Evolutionary conservation across 1,284 basidiomycete species (phyloP).

Genomic region (Inonotus obliquus): DNA sequence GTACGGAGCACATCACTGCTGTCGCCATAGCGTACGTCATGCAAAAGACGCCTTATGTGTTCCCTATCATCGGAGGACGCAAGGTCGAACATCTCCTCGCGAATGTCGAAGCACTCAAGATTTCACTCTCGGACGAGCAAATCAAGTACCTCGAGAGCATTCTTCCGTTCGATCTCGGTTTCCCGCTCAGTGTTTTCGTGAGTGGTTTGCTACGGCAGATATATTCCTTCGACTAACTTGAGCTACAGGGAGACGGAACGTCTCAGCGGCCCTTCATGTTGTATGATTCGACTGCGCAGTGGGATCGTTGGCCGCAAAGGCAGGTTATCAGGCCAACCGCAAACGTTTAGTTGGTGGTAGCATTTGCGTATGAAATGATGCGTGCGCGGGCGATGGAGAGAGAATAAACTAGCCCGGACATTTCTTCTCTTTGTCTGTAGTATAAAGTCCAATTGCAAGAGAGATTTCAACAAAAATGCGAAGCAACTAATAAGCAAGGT

Average conservation of each 20-base stretch:
- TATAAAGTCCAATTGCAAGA: no score
- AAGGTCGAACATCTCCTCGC: constrained; percentile 26
- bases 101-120: constrained; percentile 26
- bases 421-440: no score
- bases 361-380: no score
- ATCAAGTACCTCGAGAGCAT: constrained; percentile 23
- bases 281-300: neutral
- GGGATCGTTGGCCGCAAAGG: constrained; percentile 1
- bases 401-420: no score
- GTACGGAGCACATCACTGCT: constrained; percentile 19
- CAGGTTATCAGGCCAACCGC: constrained; percentile 1
- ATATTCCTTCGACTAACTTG: neutral
- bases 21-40: constrained; percentile 46
- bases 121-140: constrained; percentile 25
- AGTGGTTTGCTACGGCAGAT: constrained; percentile 24
- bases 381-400: no score
- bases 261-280: neutral
- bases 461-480: no score
- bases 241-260: neutral
- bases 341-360: no score
- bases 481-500: no score
- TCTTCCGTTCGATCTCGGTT: constrained; percentile 39
- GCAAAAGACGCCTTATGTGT: constrained; percentile 45
- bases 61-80: constrained; percentile 44
- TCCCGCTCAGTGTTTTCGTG: constrained; percentile 37